Percentiles rank a stretch among this genome's conserved stretches.
Evolutionary conservation across 1,139 yeast genomes (phyloP).

Genomic region (Kurtzmaniella quercitrusa): DNA sequence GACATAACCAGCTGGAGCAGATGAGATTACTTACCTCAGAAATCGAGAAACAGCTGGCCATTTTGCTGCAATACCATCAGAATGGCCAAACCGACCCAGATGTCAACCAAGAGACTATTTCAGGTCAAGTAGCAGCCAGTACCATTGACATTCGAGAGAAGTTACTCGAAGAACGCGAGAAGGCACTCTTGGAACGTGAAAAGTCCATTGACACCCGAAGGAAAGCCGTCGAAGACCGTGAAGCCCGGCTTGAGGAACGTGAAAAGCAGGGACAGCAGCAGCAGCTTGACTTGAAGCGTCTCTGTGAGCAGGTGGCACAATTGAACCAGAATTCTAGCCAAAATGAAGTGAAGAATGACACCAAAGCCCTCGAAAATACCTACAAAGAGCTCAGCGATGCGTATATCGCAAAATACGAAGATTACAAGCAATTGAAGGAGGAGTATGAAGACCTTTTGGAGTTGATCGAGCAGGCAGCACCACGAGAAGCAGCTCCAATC

Average conservation of each 20-base stretch:
- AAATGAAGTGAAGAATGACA: background rate
- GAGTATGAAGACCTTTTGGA: slow-evolving; percentile 16
- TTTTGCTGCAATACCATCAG: background rate
- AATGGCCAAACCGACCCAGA: background rate
- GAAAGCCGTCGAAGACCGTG: background rate
- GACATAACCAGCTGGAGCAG: slow-evolving; percentile 1
- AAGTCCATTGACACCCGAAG: background rate
- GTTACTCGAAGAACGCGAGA: background rate
- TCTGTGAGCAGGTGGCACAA: background rate
- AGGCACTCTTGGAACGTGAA: background rate
- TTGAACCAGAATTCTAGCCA: background rate
- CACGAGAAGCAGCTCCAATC: slow-evolving; percentile 3
- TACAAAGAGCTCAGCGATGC: slow-evolving; percentile 19
- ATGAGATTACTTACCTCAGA: background rate
- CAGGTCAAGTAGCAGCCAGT: background rate
- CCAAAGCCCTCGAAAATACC: slow-evolving; percentile 13
- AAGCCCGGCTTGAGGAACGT: background rate
- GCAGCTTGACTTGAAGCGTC: background rate
- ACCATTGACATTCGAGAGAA: background rate
- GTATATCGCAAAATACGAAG: slow-evolving; percentile 25
- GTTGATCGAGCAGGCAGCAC: slow-evolving; percentile 12
- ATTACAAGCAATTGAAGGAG: slow-evolving; percentile 19
- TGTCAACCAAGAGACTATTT: background rate
- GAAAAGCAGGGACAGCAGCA: background rate
- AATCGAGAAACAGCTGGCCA: background rate